Conservation (phyloP, 2,329 filamentous ascomycete species). For the Myotisia sp. region DNA sequence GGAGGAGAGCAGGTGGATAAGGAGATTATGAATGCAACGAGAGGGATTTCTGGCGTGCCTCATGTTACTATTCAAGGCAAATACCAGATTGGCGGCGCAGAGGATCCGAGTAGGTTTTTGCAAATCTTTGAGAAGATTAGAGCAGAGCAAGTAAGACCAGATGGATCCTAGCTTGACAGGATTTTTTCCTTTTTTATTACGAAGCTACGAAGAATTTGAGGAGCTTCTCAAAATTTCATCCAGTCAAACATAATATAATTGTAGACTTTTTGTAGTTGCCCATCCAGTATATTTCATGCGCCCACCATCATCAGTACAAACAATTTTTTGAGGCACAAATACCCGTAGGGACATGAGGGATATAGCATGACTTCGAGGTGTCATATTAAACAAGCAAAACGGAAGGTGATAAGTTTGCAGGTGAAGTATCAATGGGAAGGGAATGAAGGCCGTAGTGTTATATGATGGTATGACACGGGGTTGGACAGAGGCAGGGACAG, state of each 20-base stretch:
- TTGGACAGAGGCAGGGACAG: background rate
- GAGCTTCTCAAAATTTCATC: background rate
- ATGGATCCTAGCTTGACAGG: background rate
- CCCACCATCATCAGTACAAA: conserved; percentile 4
- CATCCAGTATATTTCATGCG: conserved; percentile 5
- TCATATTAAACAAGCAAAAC: no score
- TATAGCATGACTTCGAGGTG: no score
- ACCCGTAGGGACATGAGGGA: conserved; percentile 3
- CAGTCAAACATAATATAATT: conserved; percentile 3
- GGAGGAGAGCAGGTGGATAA: conserved; percentile 45
- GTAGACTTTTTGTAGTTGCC: conserved; percentile 7
- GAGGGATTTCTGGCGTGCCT: conserved; percentile 54
- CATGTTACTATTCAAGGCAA: conserved; percentile 58
- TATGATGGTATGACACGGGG: background rate
- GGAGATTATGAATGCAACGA: conserved; percentile 40
- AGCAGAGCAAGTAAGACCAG: conserved; percentile 18
- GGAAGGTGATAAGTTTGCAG: no score
- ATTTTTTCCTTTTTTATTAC: no score
- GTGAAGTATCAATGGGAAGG: background rate
- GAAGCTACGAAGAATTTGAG: background rate
- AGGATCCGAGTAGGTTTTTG: conserved; percentile 54
- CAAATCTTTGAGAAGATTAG: conserved; percentile 50
- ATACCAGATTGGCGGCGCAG: conserved; percentile 55
- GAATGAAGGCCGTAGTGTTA: background rate
- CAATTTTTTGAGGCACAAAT: conserved; percentile 5